Conservation (phyloP, 192 early-diverging fungal genomes). For the Anaeromyces robustus region DNA sequence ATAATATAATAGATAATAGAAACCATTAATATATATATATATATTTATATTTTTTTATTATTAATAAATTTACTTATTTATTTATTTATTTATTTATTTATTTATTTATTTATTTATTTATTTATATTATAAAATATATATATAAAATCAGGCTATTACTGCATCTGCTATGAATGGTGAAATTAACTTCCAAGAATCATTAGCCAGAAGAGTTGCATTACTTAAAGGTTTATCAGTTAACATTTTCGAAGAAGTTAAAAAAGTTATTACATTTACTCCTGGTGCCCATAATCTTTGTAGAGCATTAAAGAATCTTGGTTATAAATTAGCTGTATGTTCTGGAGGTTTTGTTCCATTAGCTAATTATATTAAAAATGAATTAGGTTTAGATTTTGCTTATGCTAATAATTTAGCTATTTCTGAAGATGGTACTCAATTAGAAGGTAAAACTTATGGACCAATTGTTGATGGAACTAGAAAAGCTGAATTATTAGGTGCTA, state of each 20-base stretch:
- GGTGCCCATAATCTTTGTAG: slow-evolving; percentile 78
- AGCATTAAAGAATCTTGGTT: slow-evolving; percentile 79
- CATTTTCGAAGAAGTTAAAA: slow-evolving; percentile 67
- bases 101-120: no score
- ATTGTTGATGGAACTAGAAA: slow-evolving; percentile 86
- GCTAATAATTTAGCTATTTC: slow-evolving; percentile 76
- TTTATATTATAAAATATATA: background rate
- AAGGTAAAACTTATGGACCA: slow-evolving; percentile 71
- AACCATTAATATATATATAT: background rate
- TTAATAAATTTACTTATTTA: background rate
- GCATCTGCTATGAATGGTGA: slow-evolving; percentile 96
- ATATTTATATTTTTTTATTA: background rate
- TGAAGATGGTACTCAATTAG: slow-evolving; percentile 62
- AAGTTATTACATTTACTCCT: slow-evolving; percentile 64
- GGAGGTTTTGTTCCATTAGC: slow-evolving; percentile 87
- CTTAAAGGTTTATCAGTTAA: slow-evolving; percentile 67
- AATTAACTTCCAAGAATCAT: slow-evolving; percentile 90
- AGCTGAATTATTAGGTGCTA: slow-evolving; percentile 85
- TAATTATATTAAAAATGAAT: slow-evolving; percentile 68
- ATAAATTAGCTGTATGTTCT: slow-evolving; percentile 89
- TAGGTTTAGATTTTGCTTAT: slow-evolving; percentile 93
- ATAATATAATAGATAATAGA: no score
- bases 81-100: no score
- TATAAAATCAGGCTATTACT: slow-evolving; percentile 61
- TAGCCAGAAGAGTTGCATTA: slow-evolving; percentile 68